Evolutionary conservation across 1,284 basidiomycete species (phyloP).

Genomic region (Microbotryum violaceum): DNA sequence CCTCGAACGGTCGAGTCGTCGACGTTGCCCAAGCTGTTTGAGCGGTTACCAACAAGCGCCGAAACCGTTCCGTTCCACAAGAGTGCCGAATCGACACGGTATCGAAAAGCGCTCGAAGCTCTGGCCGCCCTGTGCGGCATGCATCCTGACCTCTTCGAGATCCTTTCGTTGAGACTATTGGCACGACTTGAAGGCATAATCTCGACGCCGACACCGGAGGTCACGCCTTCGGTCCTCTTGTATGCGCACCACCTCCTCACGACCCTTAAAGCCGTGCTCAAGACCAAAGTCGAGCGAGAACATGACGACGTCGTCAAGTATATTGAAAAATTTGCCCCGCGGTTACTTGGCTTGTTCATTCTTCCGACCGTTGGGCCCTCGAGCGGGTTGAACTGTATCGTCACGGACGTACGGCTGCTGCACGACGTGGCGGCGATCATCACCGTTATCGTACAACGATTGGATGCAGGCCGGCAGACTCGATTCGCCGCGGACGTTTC

Average conservation of each 20-base stretch:
- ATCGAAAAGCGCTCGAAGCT: conserved; percentile 62
- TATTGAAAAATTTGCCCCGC: conserved; percentile 62
- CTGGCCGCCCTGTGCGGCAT: conserved; percentile 63
- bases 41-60: conserved; percentile 46
- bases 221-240: conserved; percentile 46
- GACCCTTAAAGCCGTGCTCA: conserved; percentile 57
- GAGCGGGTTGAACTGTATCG: conserved; percentile 28
- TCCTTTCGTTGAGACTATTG: conserved; percentile 66
- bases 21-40: conserved; percentile 72
- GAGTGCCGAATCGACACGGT: conserved; percentile 53
- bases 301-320: conserved; percentile 71
- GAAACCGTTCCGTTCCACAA: neutral
- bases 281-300: conserved; percentile 54
- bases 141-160: conserved; percentile 72
- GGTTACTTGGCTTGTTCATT: conserved; percentile 63
- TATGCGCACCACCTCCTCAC: conserved; percentile 76
- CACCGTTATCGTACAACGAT: conserved; percentile 54
- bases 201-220: conserved; percentile 39
- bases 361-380: conserved; percentile 40
- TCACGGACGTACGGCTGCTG: conserved; percentile 60
- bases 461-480: conserved; percentile 54
- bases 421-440: conserved; percentile 57
- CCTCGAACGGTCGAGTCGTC: conserved; percentile 59
- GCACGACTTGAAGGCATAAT: conserved; percentile 64
- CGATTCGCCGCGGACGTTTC: conserved; percentile 51